These are phyloP conservation scores for Cyclospora cayetanensis DNA, from an alignment of 169 alveolate genomes.

Conservation along the genomic window DNA sequence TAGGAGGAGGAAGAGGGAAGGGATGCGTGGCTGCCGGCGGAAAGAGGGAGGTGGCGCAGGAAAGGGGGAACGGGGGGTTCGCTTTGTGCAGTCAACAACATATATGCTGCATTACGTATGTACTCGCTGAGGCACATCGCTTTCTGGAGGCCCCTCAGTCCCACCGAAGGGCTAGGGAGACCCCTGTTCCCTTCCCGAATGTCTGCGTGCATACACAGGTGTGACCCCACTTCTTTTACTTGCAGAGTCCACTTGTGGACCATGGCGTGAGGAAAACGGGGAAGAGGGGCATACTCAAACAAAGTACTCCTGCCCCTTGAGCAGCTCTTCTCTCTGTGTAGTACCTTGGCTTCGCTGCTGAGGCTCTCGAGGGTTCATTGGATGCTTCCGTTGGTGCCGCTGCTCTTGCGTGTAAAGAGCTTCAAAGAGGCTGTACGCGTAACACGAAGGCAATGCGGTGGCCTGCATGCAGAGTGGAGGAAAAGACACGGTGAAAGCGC, in stretches of 20 bases:
- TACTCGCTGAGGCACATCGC: neutral
- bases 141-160: neutral
- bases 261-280: too few species aligned
- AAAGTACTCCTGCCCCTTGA: too few species aligned
- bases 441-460: too few species aligned
- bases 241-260: too few species aligned
- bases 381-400: neutral
- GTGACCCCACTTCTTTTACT: too few species aligned
- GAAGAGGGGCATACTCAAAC: too few species aligned
- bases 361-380: neutral
- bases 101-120: neutral
- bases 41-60: too few species aligned
- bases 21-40: neutral
- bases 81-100: neutral
- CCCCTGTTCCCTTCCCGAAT: neutral
- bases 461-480: too few species aligned
- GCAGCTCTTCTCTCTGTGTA: neutral
- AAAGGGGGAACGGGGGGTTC: too few species aligned
- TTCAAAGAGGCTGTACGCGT: too few species aligned
- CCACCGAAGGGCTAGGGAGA: neutral
- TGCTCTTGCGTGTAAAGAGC: too few species aligned
- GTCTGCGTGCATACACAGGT: neutral
- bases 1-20: neutral
- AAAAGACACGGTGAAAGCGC: too few species aligned
- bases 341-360: neutral